Base-by-base conservation (phyloP, 2,329 filamentous ascomycete species). In the Paecilomyces niveus region DNA sequence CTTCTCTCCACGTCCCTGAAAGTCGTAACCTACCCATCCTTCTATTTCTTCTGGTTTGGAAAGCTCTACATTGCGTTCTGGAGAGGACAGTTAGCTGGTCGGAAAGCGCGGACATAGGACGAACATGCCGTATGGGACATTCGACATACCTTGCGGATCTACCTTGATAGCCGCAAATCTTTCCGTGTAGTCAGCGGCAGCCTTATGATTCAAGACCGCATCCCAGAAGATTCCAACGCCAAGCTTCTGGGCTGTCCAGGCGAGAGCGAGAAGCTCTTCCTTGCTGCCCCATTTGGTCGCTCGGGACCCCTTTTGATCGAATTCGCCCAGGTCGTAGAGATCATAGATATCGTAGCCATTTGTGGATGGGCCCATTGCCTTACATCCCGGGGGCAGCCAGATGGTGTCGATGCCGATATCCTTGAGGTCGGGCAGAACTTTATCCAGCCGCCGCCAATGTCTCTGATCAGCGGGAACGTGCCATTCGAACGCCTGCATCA, bases 401-500 rank as follows among this genome's bases (percentile, higher is more conserved):
- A 87, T 74, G 58, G 80, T 80, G 55, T 84, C 81, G 54, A 89
- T 77, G 2, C 87, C 88, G 33, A 85, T 79, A 0, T 78, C 74
- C 64, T 84, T 83, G 1, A 89, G 75, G 2, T 75, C 73, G 0
- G 83, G 80, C 1, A 88, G 66, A 6, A 78, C 77, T 18, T 75
- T 72, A 13, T 74, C 72, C 1, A 89, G 79, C 8, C 85, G 82
- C 35, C 77, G 73, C 82, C 84, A 89, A 71, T 89, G 86, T 54
- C 78, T 73, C 56, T 81, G 72, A 62, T 86, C 82, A 51, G 81
- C 80, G 2, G 85, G 85, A 3, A 85, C 79, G 67, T 90, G 85
- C 88, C 88, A 90, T 75, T 90, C 88, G 68, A 89, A 90, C 11
- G 79, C 84, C 71, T 90, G 86, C 64, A 90, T 81, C 74, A 90